Conservation (phyloP, 805 yeast species). For the Myxozyma nipponensis region DNA sequence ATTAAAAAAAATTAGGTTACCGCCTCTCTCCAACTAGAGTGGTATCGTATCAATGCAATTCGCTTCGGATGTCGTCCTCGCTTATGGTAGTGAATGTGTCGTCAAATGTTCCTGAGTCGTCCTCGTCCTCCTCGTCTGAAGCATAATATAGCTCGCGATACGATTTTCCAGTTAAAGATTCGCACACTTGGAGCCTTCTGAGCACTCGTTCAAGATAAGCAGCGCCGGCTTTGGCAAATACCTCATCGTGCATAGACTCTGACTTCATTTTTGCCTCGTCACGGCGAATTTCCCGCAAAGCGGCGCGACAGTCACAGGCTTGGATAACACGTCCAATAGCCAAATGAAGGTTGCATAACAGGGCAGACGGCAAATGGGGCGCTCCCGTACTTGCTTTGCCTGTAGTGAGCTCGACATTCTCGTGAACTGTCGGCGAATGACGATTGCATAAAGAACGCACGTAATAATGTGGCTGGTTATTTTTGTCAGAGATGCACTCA, state of each 20-base stretch:
- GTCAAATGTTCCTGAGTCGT: neutral
- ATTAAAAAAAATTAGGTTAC: too few relatives aligned
- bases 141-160: neutral
- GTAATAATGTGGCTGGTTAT: neutral
- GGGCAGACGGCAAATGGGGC: neutral
- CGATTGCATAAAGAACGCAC: neutral
- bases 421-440: neutral
- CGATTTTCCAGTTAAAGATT: neutral
- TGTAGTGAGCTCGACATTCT: neutral
- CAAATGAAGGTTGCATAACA: neutral
- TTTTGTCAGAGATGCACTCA: neutral
- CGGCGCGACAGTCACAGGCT: neutral
- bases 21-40: too few relatives aligned
- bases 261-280: neutral
- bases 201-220: neutral
- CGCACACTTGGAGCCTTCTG: neutral
- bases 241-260: neutral
- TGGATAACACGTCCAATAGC: neutral
- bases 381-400: neutral
- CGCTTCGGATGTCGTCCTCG: too few relatives aligned
- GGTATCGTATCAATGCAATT: too few relatives aligned
- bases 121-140: neutral
- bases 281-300: neutral
- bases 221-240: neutral
- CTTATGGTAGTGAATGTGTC: too few relatives aligned